Evolutionary conservation across 176 grass and related monocot species (phyloP).

Genomic region (Paspalum notatum): DNA sequence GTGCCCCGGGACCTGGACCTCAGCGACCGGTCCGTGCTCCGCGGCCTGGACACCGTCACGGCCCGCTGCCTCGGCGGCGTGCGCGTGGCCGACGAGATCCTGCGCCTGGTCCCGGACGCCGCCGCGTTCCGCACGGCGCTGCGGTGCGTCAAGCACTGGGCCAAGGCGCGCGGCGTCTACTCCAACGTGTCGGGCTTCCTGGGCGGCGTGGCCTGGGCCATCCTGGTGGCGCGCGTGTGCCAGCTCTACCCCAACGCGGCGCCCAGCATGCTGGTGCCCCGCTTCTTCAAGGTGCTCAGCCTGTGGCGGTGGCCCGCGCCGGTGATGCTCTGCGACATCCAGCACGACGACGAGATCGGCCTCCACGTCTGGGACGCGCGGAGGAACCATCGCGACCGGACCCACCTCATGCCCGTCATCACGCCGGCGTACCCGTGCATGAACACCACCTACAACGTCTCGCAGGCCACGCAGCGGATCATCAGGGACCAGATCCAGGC

Average conservation of each 20-base stretch:
- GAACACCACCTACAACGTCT: constrained; percentile 83
- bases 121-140: constrained; percentile 68
- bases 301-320: constrained; percentile 75
- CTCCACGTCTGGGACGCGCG: constrained; percentile 86
- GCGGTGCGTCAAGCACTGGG: constrained; percentile 84
- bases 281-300: constrained; percentile 73
- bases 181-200: constrained; percentile 87
- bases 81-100: constrained; percentile 72
- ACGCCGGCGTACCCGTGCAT: constrained; percentile 84
- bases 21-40: constrained; percentile 58
- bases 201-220: constrained; percentile 83
- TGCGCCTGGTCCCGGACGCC: constrained; percentile 72
- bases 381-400: constrained; percentile 57
- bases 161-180: constrained; percentile 71
- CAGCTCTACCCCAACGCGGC: constrained; percentile 75
- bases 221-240: constrained; percentile 80
- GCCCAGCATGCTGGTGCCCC: constrained; percentile 71
- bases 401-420: constrained; percentile 77
- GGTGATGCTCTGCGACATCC: constrained; percentile 64
- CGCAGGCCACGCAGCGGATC: constrained; percentile 60
- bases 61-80: constrained; percentile 82
- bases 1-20: constrained; percentile 69
- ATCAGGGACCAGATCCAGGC: constrained; percentile 71
- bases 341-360: constrained; percentile 48
- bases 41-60: constrained; percentile 57